Evolutionary conservation across 306 rosid genomes (phyloP), one percentile per base, ranked within the genome.

Genomic region (Quercus wislizeni): DNA sequence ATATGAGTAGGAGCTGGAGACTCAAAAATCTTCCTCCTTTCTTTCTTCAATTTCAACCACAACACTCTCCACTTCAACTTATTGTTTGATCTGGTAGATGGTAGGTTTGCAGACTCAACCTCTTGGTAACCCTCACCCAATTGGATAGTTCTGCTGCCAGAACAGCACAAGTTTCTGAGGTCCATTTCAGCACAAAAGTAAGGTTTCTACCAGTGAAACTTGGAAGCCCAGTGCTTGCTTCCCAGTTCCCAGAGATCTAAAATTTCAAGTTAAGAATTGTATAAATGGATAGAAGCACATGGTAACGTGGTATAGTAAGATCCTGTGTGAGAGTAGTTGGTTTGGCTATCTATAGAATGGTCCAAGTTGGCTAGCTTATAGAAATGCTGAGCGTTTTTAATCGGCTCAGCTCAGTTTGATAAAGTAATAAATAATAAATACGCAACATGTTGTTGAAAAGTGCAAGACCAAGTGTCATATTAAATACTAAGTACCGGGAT

Each of bases 11-110:
- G 41, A 76, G 78, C 57, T 4, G 84, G 43, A 57, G 63, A 52
- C 5, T 75, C 76, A 5, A 80, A 78, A 1, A 76, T 69, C 83
- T 69, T 87, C 83, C 69, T 81, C 81, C 85, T 82, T 59, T 82
- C 85, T 75, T 78, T 87, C 83, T 78, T 86, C 14, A 49, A 49
- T 13, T 49, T 49, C 54, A 3, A 49, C 54, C 54, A 49, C 54
- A 49, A 12, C 17, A 49, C 54, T 49, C 17, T 49, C 54, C 54
- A 49, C 54, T 13, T 49, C 54, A 49, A 49, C 54, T 49, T 41
- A 41, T 41, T 49, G 17, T 49, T 49, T 12, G 54, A 49, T 49
- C 17, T 49, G 54, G 17, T 49, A 49, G 81, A 35, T 21, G 62
- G 7, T 1, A 59, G 57, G 31, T 80, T 75, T 64, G 15, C 35